Percentiles rank a stretch among this genome's conserved stretches.
phyloP scores from a whole-genome alignment of 2,329 filamentous ascomycete species.

The Colletotrichum sp. region DNA sequence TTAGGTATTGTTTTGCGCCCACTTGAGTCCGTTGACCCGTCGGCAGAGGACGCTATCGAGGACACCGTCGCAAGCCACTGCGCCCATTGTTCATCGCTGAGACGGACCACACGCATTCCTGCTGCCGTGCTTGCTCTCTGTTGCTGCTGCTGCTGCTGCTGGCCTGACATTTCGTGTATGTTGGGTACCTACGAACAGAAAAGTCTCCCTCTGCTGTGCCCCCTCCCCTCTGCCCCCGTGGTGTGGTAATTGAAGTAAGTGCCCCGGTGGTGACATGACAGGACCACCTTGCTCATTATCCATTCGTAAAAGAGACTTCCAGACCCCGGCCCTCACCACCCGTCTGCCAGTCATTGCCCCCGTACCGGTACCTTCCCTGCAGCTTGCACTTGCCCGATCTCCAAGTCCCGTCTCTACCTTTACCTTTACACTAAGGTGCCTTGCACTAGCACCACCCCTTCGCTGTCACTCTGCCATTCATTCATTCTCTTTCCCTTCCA shows the following conservation, averaged over 20 bases:
- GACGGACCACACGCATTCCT: background rate
- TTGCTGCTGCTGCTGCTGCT: background rate
- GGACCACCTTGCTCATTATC: background rate
- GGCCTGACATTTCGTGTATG: background rate
- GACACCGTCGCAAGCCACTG: background rate
- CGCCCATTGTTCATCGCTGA: background rate
- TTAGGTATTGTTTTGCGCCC: background rate
- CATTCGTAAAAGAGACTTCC: background rate
- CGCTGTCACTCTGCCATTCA: constrained; percentile 10
- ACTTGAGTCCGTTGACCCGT: background rate
- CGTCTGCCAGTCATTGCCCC: background rate
- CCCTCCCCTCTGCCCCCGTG: background rate
- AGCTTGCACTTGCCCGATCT: constrained; percentile 6
- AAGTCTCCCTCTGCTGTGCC: background rate
- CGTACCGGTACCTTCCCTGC: constrained; percentile 6
- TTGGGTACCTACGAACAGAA: background rate
- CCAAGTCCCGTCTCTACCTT: background rate
- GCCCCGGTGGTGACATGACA: background rate
- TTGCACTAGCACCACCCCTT: constrained; percentile 6
- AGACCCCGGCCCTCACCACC: background rate
- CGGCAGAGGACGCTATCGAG: background rate
- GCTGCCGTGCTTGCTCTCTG: background rate
- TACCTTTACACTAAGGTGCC: background rate
- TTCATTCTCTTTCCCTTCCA: background rate
- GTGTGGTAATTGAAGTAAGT: background rate